phyloP scores from a whole-genome alignment of 2,329 filamentous ascomycete genomes.

The Aspergillus versicolor region DNA sequence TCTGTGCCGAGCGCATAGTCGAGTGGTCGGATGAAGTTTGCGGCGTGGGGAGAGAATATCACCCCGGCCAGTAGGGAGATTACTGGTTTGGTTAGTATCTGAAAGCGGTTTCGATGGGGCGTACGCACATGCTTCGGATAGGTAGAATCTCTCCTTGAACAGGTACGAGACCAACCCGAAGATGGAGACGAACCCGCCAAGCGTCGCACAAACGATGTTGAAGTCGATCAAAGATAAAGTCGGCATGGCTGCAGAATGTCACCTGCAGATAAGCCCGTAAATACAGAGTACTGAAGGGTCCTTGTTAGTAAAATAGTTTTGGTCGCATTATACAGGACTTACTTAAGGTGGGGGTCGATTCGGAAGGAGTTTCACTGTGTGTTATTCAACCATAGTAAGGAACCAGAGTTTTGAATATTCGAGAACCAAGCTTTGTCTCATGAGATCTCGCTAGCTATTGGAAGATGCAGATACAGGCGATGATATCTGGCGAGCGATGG shows the following conservation, averaged over 20 bases:
- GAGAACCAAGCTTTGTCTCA: slow-evolving; percentile 15
- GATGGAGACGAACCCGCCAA: slow-evolving; percentile 86
- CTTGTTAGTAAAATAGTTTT: background rate
- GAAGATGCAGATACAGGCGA: too few species aligned
- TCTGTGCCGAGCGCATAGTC: slow-evolving; percentile 66
- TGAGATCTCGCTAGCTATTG: slow-evolving; percentile 2
- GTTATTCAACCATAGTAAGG: slow-evolving; percentile 41
- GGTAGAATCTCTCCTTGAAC: slow-evolving; percentile 83
- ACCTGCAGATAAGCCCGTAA: background rate
- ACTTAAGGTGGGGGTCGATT: background rate
- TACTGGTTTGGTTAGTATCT: slow-evolving; percentile 51
- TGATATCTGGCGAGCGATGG: background rate
- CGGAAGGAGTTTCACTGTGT: slow-evolving; percentile 18
- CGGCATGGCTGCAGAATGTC: slow-evolving; percentile 48
- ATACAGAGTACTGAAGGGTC: background rate
- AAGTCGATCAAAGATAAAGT: slow-evolving; percentile 70
- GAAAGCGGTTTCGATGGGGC: background rate
- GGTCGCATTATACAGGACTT: background rate
- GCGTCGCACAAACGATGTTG: slow-evolving; percentile 76
- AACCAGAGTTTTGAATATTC: background rate
- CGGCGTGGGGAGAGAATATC: slow-evolving; percentile 72
- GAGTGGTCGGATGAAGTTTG: slow-evolving; percentile 72
- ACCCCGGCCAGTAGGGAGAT: slow-evolving; percentile 80
- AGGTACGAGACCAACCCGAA: slow-evolving; percentile 89
- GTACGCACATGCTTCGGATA: slow-evolving; percentile 82